Base-by-base conservation (phyloP, 352 stramenopile genomes). In the Thraustochytrium sp. region DNA sequence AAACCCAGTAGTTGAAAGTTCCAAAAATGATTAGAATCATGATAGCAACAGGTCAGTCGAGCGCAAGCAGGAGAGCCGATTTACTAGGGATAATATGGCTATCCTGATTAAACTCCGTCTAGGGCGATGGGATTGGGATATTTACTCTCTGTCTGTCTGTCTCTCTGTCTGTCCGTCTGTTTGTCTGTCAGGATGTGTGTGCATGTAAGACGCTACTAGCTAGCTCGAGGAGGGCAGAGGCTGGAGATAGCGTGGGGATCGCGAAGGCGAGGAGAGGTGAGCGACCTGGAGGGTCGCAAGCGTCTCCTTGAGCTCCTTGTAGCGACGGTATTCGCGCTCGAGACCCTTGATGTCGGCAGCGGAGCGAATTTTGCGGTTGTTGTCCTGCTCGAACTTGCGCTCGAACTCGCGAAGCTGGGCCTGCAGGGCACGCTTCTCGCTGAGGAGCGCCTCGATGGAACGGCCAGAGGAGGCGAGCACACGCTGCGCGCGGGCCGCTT, bases 301-400 rank as follows among this genome's bases (percentile, higher is more conserved):
- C 18, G 51, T 72, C 2, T 46, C 53, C 53, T 80, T 80, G 34
- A 80, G 29, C 68, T 80, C 68, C 68, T 80, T 80, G 51, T 80
- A 80, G 13, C 68, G 68, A 18, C 68, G 48, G 38, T 80, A 80
- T 29, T 80, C 68, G 0, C 40, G 31, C 38, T 80, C 68, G 46
- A 63, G 51, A 1, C 68, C 68, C 2, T 21, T 46, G 26, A 80
- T 80, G 26, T 80, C 68, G 9, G 68, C 42, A 23, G 68, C 44
- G n/a, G 11, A 63, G 9, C 53, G 48, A 26, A 80, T 80, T 51
- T 64, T 61, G 68, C 68, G 68, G 13, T 80, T 80, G 44, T 80
- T 61, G 13, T 61, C 40, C 23, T 72, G 11, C 34, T 80, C 68
- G 31, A 80, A 80, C 9, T 34, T 44, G n/a, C 68, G 68, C 44